Conservation (phyloP, 2,329 filamentous ascomycete species). For the Colletotrichum ledebouriae region DNA sequence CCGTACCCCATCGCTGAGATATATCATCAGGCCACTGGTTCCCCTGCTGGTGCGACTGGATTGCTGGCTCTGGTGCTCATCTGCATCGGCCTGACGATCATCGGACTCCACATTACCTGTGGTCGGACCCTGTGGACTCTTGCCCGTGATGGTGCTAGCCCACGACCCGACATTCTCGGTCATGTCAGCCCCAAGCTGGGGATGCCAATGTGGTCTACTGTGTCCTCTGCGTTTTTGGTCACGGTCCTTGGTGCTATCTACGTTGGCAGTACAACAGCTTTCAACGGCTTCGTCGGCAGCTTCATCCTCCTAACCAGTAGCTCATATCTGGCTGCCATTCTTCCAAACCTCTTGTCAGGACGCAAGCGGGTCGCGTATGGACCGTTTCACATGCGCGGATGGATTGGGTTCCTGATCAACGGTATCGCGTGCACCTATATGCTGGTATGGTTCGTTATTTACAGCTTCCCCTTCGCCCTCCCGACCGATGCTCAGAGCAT, state of each 20-base stretch:
- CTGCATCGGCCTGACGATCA: conserved; percentile 53
- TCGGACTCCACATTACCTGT: conserved; percentile 55
- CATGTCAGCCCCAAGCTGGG: conserved; percentile 49
- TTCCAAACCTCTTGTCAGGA: conserved; percentile 66
- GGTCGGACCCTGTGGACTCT: conserved; percentile 58
- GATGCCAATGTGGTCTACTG: conserved; percentile 62
- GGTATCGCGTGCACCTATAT: conserved; percentile 69
- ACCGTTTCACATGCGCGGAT: conserved; percentile 67
- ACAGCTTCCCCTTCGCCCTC: conserved; percentile 68
- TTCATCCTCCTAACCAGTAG: conserved; percentile 57
- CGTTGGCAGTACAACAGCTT: conserved; percentile 75
- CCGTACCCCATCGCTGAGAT: conserved; percentile 76
- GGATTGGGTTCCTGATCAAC: conserved; percentile 64
- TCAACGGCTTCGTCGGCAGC: conserved; percentile 73
- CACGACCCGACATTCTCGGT: conserved; percentile 49
- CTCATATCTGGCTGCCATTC: conserved; percentile 74
- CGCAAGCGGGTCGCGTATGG: conserved; percentile 60
- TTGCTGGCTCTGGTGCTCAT: conserved; percentile 59
- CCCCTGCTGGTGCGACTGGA: conserved; percentile 63
- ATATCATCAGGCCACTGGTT: conserved; percentile 71
- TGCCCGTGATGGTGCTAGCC: conserved; percentile 56
- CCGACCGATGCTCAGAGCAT: conserved; percentile 62
- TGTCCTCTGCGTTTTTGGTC: conserved; percentile 56
- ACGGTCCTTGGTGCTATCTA: conserved; percentile 74
- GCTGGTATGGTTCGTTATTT: conserved; percentile 72